These are phyloP conservation scores for Hypoxylon rubiginosum DNA, from an alignment of 2,329 filamentous ascomycete species.

Conservation along the genomic window DNA sequence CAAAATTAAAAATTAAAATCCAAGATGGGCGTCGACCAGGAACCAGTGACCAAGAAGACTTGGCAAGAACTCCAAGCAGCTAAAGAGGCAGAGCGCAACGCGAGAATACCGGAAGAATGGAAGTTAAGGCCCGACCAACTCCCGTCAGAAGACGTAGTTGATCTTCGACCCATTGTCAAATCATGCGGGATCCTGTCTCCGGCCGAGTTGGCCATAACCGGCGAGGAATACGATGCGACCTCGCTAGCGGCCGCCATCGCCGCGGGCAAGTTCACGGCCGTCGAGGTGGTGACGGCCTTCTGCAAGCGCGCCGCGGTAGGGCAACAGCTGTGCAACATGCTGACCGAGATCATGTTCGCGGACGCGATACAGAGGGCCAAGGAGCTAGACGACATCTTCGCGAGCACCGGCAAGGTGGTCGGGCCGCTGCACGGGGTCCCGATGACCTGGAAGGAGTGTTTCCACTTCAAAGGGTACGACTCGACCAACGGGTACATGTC, in stretches of 20 bases:
- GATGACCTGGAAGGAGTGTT: constrained; percentile 56
- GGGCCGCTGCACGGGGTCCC: constrained; percentile 68
- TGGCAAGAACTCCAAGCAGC: constrained; percentile 43
- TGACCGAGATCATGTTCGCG: constrained; percentile 60
- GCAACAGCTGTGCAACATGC: constrained; percentile 57
- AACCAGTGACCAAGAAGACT: constrained; percentile 28
- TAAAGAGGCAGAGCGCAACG: constrained; percentile 40
- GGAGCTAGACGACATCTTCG: constrained; percentile 55
- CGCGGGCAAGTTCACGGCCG: constrained; percentile 40
- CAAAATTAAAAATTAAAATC: not conserved
- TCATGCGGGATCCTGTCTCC: constrained; percentile 37
- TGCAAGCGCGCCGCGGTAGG: constrained; percentile 64
- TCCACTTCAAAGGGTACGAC: constrained; percentile 49
- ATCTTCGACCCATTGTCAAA: constrained; percentile 40
- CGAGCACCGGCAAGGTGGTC: constrained; percentile 56
- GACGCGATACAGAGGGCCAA: constrained; percentile 55
- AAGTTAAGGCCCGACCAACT: constrained; percentile 39
- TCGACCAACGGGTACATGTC: constrained; percentile 51
- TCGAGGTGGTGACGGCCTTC: constrained; percentile 56
- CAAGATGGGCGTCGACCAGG: constrained; percentile 28
- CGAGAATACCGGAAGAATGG: constrained; percentile 43
- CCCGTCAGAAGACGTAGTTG: constrained; percentile 35
- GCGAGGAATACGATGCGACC: constrained; percentile 43
- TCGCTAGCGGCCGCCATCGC: constrained; percentile 44
- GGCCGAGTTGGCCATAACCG: constrained; percentile 40